phyloP scores from a whole-genome alignment of 2,329 filamentous ascomycete species.

The Endocalyx cinctus region DNA sequence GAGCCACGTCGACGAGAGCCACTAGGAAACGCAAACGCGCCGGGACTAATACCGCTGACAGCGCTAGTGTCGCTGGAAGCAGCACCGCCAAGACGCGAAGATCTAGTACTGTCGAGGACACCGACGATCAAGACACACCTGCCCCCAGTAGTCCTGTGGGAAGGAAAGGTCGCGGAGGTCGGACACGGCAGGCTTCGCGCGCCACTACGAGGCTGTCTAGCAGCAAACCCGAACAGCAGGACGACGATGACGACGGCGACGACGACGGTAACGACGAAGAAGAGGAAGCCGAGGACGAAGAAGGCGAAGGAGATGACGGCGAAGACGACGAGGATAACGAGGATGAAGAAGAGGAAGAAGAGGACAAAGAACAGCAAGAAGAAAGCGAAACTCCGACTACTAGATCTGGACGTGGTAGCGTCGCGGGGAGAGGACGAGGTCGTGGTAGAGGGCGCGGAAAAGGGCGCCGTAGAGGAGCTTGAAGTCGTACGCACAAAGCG shows the following conservation, averaged over 20 bases:
- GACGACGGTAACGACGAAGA: constrained; percentile 13
- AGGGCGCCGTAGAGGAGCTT: constrained; percentile 19
- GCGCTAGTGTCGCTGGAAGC: constrained; percentile 42
- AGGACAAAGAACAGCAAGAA: constrained; percentile 15
- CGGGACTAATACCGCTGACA: constrained; percentile 28
- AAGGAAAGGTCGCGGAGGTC: constrained; percentile 37
- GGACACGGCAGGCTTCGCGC: constrained; percentile 40
- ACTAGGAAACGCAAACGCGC: constrained; percentile 42
- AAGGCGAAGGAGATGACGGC: constrained; percentile 12
- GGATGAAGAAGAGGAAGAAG: constrained; percentile 9
- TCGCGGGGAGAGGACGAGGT: constrained; percentile 14
- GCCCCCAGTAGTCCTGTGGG: constrained; percentile 34
- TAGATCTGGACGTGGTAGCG: constrained; percentile 11
- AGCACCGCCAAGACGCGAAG: constrained; percentile 38
- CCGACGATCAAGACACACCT: constrained; percentile 43
- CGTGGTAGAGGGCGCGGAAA: constrained; percentile 22
- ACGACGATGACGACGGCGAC: constrained; percentile 15
- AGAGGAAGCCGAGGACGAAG: constrained; percentile 11
- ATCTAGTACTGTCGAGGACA: constrained; percentile 49
- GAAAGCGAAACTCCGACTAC: constrained; percentile 14
- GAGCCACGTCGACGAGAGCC: constrained; percentile 16
- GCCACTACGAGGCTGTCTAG: constrained; percentile 36
- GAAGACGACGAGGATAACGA: constrained; percentile 16
- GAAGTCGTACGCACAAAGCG: too few species aligned
- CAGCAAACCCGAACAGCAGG: constrained; percentile 8